A percentile compares a stretch with the other conserved stretches of the same genome.
These are phyloP conservation scores for Pseudopyricularia javanii DNA, from an alignment of 2,329 filamentous ascomycete species.

Conservation along the genomic window DNA sequence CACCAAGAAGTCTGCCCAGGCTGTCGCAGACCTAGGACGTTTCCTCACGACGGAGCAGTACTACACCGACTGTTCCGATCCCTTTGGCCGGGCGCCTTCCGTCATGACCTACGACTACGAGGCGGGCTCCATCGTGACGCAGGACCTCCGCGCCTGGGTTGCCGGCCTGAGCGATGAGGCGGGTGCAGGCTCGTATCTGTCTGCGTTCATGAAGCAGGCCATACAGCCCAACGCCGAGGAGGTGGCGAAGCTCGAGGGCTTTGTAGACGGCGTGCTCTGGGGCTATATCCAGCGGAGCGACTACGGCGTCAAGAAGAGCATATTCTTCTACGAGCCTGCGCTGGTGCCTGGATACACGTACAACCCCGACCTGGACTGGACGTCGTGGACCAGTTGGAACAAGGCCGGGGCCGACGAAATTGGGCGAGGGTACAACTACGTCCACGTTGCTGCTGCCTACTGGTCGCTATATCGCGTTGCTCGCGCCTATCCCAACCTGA, in stretches of 20 bases:
- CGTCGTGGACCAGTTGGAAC: slow-evolving; percentile 38
- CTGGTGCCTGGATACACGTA: slow-evolving; percentile 31
- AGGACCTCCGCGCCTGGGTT: slow-evolving; percentile 42
- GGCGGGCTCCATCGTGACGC: slow-evolving; percentile 25
- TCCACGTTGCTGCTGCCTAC: slow-evolving; percentile 42
- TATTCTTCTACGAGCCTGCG: slow-evolving; percentile 42
- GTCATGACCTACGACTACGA: slow-evolving; percentile 45
- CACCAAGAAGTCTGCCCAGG: slow-evolving; percentile 30
- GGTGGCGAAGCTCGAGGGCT: slow-evolving; percentile 38
- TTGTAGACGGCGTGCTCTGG: slow-evolving; percentile 37
- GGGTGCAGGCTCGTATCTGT: slow-evolving; percentile 42
- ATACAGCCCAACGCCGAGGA: slow-evolving; percentile 35
- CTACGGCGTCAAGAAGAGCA: slow-evolving; percentile 38
- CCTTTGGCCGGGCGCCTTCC: slow-evolving; percentile 40
- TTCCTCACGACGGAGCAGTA: slow-evolving; percentile 43
- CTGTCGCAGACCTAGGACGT: slow-evolving; percentile 31
- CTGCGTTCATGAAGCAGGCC: slow-evolving; percentile 41
- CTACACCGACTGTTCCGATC: slow-evolving; percentile 37
- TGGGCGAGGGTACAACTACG: slow-evolving; percentile 45
- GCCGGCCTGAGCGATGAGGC: slow-evolving; percentile 48
- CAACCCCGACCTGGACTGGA: slow-evolving; percentile 29
- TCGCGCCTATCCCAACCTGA: slow-evolving; percentile 30
- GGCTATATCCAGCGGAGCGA: slow-evolving; percentile 31
- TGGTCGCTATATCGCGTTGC: slow-evolving; percentile 45
- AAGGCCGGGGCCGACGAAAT: slow-evolving; percentile 28